A percentile compares a stretch with the other conserved stretches of the same genome.
These are phyloP conservation scores for Microsporum ferrugineum DNA, from an alignment of 2,329 filamentous ascomycete genomes.

Conservation along the genomic window DNA sequence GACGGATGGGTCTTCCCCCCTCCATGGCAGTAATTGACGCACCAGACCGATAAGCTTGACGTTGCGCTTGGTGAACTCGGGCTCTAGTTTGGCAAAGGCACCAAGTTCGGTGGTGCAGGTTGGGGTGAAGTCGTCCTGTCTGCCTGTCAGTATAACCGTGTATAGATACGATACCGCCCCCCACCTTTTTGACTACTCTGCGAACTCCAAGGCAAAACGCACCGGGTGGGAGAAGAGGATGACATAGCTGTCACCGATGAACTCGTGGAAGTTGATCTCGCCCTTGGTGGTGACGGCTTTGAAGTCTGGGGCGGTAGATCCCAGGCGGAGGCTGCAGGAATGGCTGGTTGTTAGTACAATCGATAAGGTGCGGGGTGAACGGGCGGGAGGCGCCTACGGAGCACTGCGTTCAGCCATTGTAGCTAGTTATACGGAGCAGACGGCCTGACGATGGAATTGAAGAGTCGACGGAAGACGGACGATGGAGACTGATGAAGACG, in stretches of 20 bases:
- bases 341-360: background rate
- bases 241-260: constrained; percentile 59
- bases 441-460: background rate
- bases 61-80: constrained; percentile 73
- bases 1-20: background rate
- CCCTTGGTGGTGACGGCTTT: constrained; percentile 56
- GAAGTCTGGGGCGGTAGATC: constrained; percentile 58
- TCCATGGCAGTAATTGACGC: constrained; percentile 11
- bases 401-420: constrained; percentile 34
- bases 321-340: constrained; percentile 46
- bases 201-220: constrained; percentile 8
- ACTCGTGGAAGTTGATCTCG: constrained; percentile 59
- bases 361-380: background rate
- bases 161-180: no score
- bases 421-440: constrained; percentile 4
- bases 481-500: background rate
- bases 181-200: constrained; percentile 7
- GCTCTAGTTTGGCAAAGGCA: constrained; percentile 78
- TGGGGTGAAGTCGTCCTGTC: constrained; percentile 64
- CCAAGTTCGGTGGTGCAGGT: constrained; percentile 94
- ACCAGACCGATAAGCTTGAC: constrained; percentile 83
- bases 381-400: constrained; percentile 26
- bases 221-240: constrained; percentile 61
- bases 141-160: background rate
- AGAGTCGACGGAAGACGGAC: background rate